phyloP scores from a whole-genome alignment of 768 basidiomycete genomes.

The Termitomyces sp. region DNA sequence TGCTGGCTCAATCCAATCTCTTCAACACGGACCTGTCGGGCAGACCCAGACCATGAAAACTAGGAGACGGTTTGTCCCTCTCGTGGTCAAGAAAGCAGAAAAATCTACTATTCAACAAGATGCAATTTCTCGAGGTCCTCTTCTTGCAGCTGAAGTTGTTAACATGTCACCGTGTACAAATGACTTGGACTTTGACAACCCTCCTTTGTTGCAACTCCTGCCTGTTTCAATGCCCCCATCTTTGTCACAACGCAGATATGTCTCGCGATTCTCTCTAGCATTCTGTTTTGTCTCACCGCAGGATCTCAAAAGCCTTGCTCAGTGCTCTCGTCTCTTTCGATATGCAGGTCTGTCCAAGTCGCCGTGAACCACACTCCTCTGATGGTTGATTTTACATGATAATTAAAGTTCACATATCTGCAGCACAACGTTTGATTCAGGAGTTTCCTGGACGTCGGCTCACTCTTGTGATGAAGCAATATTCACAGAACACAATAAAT shows the following conservation, averaged over 20 bases:
- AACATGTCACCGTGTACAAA: neutral
- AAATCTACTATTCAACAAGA: neutral
- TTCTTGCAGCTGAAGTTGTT: neutral
- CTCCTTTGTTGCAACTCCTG: conserved; percentile 22
- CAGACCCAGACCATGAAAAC: neutral
- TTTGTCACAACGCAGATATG: conserved; percentile 51
- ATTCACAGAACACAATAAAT: conserved; percentile 46
- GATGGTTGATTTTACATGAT: conserved; percentile 5
- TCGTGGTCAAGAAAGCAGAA: conserved; percentile 11
- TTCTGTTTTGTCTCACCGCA: conserved; percentile 40
- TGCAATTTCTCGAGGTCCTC: neutral
- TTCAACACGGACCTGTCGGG: neutral
- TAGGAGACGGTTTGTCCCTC: conserved; percentile 27
- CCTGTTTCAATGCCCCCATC: conserved; percentile 53
- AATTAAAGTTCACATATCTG: conserved; percentile 56
- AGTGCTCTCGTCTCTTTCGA: conserved; percentile 56
- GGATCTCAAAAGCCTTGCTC: conserved; percentile 40
- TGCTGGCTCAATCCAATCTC: neutral
- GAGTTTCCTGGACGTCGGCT: conserved; percentile 49
- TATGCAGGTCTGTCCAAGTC: conserved; percentile 46
- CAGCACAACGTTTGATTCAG: conserved; percentile 38
- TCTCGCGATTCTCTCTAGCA: conserved; percentile 46
- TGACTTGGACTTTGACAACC: conserved; percentile 31
- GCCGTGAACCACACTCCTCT: conserved; percentile 4
- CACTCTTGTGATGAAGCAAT: conserved; percentile 27